Base-by-base conservation (phyloP, 2,329 filamentous ascomycete genomes). In the Capronia americana region DNA sequence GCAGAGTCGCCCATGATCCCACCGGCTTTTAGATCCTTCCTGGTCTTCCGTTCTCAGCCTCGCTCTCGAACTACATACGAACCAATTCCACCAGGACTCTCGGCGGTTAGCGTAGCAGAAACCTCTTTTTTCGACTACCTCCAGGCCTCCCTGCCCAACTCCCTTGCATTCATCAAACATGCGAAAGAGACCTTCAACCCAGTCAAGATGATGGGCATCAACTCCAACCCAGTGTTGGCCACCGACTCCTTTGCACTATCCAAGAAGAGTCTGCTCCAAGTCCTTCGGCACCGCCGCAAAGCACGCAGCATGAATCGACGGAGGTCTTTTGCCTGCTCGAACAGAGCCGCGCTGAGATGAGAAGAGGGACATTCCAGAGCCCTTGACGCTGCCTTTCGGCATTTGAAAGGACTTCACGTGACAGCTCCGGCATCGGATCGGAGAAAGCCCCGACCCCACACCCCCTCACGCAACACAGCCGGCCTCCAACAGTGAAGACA, bases 401-500 rank as follows among this genome's bases (percentile, higher is more conserved):
- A 44, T n/a, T 44, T 44, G 38, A 44, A 20, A 8, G 8, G 14
- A 2, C 38, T 44, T 7, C 48, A 51, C 48, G 48, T 51, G 48
- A 51, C 20, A 51, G 12, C 26, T 55, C 53, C 53, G 53, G 53
- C 28, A 55, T 55, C 53, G 53, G 53, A 55, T 55, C 53, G 53
- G 53, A 30, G 26, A 55, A 34, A 26, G 28, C 11, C n/a, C 53
- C 53, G 53, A 55, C 26, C 53, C 20, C 26, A 7, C 14, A n/a
- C 10, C 12, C 12, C 53, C 28, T 20, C 53, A 55, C n/a, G 17
- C 53, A 20, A n/a, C 53, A 32, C 8, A 55, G 24, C 28, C 53
- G 53, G 26, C 53, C 38, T 44, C 38, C 38, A 44, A 44, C 2
- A 10, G 38, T 17, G 17, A 44, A 44, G 38, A 44, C 17, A 44